Evolutionary conservation across 148 eudicot species (phyloP).

Genomic region (Spergularia bocconei): DNA sequence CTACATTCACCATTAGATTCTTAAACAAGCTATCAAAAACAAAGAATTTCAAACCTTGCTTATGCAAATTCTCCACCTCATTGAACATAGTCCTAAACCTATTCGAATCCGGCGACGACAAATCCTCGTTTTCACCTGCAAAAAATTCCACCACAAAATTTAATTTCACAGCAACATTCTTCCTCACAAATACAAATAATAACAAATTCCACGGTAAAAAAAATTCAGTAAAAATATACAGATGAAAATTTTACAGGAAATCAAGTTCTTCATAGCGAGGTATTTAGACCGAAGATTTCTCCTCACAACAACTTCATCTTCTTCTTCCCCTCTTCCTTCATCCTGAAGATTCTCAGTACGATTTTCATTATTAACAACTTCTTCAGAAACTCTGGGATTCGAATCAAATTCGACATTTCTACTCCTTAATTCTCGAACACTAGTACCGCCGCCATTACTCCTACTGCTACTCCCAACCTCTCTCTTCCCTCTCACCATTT

Average conservation of each 20-base stretch:
- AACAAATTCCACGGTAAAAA: background rate
- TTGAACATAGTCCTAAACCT: conserved; percentile 54
- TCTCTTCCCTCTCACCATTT: conserved; percentile 26
- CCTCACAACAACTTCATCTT: conserved; percentile 39
- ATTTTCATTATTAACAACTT: background rate
- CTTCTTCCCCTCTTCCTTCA: conserved; percentile 13
- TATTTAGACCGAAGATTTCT: conserved; percentile 70
- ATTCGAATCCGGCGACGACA: conserved; percentile 48
- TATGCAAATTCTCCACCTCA: conserved; percentile 76
- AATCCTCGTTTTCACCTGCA: conserved; percentile 69
- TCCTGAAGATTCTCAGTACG: background rate
- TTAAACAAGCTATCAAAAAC: too few relatives aligned
- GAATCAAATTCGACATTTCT: conserved; percentile 12
- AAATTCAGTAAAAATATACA: background rate
- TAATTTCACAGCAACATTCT: background rate
- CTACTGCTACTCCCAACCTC: conserved; percentile 18
- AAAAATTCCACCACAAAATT: background rate
- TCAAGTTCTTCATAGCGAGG: conserved; percentile 62
- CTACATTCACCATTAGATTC: background rate
- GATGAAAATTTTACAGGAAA: conserved; percentile 42
- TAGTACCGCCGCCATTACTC: conserved; percentile 1
- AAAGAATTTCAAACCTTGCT: conserved; percentile 47
- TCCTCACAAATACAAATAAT: background rate
- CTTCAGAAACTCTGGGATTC: background rate
- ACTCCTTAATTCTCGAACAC: conserved; percentile 16